Conservation (phyloP, 1,284 basidiomycete species). For the Cryptococcus jaspeensis region DNA sequence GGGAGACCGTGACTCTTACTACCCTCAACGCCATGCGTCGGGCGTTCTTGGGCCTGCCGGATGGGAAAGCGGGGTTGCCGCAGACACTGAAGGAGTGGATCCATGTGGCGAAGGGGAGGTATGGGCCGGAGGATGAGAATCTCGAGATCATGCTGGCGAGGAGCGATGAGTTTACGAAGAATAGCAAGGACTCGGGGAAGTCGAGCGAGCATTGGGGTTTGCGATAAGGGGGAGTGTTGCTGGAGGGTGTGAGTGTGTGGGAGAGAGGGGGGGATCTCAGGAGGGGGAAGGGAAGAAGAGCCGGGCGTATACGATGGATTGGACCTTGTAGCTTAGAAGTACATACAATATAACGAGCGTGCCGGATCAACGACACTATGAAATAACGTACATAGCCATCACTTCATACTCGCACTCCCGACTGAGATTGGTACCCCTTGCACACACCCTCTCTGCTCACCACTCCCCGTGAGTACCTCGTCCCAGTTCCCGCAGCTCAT, state of each 20-base stretch:
- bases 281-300: background rate
- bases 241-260: background rate
- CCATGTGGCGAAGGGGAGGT: background rate
- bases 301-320: no score
- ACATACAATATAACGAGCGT: no score
- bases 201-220: constrained; percentile 3
- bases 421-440: no score
- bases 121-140: background rate
- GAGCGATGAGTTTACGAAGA: background rate
- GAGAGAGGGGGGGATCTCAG: background rate
- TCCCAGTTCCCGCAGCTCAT: no score
- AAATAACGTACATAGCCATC: no score
- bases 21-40: constrained; percentile 8
- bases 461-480: no score
- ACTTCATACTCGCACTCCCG: no score
- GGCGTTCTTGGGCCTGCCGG: constrained; percentile 6
- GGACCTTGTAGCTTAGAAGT: no score
- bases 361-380: no score
- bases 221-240: background rate
- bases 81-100: constrained; percentile 6
- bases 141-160: background rate
- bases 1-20: constrained; percentile 1
- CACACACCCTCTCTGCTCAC: no score
- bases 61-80: constrained; percentile 3
- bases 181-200: background rate